These are phyloP conservation scores for Didymella keratinophila DNA, from an alignment of 2,329 filamentous ascomycete genomes.

Conservation along the genomic window DNA sequence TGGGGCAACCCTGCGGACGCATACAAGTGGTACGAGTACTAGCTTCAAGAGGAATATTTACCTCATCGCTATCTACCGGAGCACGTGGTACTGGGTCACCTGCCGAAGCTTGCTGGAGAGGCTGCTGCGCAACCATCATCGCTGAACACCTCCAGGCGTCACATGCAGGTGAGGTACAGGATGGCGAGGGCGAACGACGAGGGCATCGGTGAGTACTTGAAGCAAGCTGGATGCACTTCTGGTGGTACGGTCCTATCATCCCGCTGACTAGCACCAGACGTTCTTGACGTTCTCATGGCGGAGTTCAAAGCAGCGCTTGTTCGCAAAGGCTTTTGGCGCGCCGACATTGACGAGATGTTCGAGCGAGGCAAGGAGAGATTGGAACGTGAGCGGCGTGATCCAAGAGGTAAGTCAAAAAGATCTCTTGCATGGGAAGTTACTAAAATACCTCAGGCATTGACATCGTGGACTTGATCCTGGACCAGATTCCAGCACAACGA, in stretches of 20 bases:
- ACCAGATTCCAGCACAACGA: constrained; percentile 13
- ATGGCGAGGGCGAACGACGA: constrained; percentile 41
- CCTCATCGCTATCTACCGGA: constrained; percentile 38
- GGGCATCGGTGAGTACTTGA: constrained; percentile 29
- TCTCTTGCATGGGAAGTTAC: not conserved
- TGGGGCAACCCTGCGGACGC: constrained; percentile 42
- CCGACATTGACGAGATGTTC: constrained; percentile 29
- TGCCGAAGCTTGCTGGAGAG: constrained; percentile 26
- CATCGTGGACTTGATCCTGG: constrained; percentile 42
- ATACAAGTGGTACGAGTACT: constrained; percentile 43
- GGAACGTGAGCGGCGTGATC: constrained; percentile 28
- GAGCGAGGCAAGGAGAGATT: constrained; percentile 24
- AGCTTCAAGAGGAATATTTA: constrained; percentile 35
- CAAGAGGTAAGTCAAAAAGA: constrained; percentile 21
- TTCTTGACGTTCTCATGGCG: constrained; percentile 36
- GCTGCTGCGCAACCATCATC: constrained; percentile 22
- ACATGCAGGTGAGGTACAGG: constrained; percentile 27
- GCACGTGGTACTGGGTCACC: constrained; percentile 33
- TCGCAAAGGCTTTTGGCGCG: constrained; percentile 28
- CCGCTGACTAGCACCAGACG: constrained; percentile 27
- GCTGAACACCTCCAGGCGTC: constrained; percentile 12
- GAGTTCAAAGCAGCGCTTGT: constrained; percentile 32
- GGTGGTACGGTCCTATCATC: not conserved
- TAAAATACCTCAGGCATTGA: constrained; percentile 26
- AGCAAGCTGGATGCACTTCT: not conserved